These are phyloP conservation scores for Eremochloa ophiuroides DNA, from an alignment of 176 grass and related monocot species.

Conservation along the genomic window DNA sequence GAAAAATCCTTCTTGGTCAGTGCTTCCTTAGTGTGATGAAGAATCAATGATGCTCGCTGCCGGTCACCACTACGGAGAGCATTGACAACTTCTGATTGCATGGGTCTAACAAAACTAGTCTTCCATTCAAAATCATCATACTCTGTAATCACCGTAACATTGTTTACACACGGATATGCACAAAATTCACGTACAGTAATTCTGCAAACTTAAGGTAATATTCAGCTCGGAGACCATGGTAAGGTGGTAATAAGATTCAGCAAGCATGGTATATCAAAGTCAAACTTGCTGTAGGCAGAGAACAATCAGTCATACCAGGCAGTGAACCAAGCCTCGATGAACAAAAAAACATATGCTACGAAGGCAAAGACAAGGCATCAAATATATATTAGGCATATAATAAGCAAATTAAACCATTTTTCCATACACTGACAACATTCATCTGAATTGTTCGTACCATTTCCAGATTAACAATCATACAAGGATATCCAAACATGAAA, in stretches of 20 bases:
- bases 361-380: not conserved
- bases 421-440: not conserved
- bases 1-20: conserved; percentile 60
- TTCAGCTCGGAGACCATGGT: not conserved
- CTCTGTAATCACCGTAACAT: conserved; percentile 37
- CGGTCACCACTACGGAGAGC: conserved; percentile 67
- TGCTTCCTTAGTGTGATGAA: conserved; percentile 33
- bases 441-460: not conserved
- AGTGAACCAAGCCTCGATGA: not conserved
- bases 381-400: not conserved
- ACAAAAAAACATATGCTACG: not conserved
- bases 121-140: conserved; percentile 33
- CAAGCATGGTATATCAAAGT: conserved; percentile 10
- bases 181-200: conserved; percentile 6
- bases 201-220: not conserved
- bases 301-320: not conserved
- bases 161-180: conserved; percentile 1
- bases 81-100: conserved; percentile 63
- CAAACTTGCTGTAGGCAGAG: not conserved
- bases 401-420: not conserved
- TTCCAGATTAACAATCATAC: not conserved
- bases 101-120: conserved; percentile 13
- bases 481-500: not conserved
- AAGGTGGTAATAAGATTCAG: not conserved
- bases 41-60: conserved; percentile 58